Base-by-base conservation (phyloP, 768 basidiomycete genomes). In the Panellus pusillus region DNA sequence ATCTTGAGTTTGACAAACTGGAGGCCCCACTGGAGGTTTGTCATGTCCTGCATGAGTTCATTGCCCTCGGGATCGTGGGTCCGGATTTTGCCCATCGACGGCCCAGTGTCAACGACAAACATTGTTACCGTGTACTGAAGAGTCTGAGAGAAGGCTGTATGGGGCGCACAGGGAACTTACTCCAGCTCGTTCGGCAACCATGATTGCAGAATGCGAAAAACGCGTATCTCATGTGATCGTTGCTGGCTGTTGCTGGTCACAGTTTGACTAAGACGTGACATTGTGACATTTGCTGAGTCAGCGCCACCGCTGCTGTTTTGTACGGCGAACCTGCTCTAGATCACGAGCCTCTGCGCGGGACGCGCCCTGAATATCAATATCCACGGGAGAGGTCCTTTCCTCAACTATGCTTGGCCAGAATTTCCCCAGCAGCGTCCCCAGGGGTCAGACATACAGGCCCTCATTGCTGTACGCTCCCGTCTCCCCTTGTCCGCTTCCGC, bases 1-100 rank as follows among this genome's bases (percentile, higher is more conserved):
- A 95, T 80, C 69, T 93, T 93, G 60, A 93, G 79, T 67, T 91
- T 92, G 14, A 91, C 90, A 65, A 87, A 97, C 65, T 93, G 89
- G 41, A 96, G 76, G 1, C 81, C 78, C 80, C 89, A 88, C 63
- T 91, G 82, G 27, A 98, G 76, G 66, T 91, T 88, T 7, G 89
- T 83, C 71, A 87, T 84, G 61, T 89, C 78, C 35, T 77, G 70
- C 13, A 74, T 71, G 41, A 72, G 73, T 32, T 70, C 63, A 58
- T 84, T 79, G 43, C 81, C 82, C 35, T 79, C 70, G 12, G 79
- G 71, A 20, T 85, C 75, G 37, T 92, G 78, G 1, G 73, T 77
- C 48, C 83, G 74, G 45, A 72, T 65, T 48, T 79, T 79, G 17
- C 80, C 87, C 95, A 97, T 98, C 39, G 93, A 85, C 50, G 86